phyloP scores from a whole-genome alignment of 2,329 filamentous ascomycete genomes.

The Apiospora malaysiana region DNA sequence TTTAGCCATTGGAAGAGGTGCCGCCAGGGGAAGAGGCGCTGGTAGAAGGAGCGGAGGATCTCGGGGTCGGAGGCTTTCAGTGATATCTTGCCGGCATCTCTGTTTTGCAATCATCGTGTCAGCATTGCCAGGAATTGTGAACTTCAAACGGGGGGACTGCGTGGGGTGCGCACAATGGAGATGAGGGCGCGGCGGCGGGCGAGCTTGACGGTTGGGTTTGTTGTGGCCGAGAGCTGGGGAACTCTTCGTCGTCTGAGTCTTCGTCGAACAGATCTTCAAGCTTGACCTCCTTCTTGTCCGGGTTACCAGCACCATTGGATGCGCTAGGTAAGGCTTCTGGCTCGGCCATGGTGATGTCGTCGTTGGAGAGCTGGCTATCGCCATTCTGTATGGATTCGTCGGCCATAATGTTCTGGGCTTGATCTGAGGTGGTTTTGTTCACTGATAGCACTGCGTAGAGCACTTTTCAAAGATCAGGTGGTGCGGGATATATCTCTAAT shows the following conservation, averaged over 20 bases:
- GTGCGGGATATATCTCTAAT: background rate
- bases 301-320: slow-evolving; percentile 22
- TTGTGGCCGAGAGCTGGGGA: slow-evolving; percentile 54
- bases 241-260: slow-evolving; percentile 64
- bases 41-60: slow-evolving; percentile 92
- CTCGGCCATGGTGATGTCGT: slow-evolving; percentile 50
- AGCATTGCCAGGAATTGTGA: background rate
- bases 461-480: background rate
- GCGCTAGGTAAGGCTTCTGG: slow-evolving; percentile 30
- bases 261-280: slow-evolving; percentile 66
- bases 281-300: slow-evolving; percentile 50
- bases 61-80: slow-evolving; percentile 73
- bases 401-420: slow-evolving; percentile 39
- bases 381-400: slow-evolving; percentile 38
- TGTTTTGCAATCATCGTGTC: slow-evolving; percentile 35
- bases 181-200: slow-evolving; percentile 48
- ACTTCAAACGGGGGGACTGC: background rate
- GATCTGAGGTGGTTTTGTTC: background rate
- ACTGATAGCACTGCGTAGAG: background rate
- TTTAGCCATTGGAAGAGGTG: slow-evolving; percentile 98
- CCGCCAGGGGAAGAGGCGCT: slow-evolving; percentile 92
- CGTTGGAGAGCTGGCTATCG: slow-evolving; percentile 38
- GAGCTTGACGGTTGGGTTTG: slow-evolving; percentile 50
- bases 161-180: slow-evolving; percentile 27
- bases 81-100: slow-evolving; percentile 39